Evolutionary conservation across 176 grass and related monocot species (phyloP).

Genomic region (Poa pratensis): DNA sequence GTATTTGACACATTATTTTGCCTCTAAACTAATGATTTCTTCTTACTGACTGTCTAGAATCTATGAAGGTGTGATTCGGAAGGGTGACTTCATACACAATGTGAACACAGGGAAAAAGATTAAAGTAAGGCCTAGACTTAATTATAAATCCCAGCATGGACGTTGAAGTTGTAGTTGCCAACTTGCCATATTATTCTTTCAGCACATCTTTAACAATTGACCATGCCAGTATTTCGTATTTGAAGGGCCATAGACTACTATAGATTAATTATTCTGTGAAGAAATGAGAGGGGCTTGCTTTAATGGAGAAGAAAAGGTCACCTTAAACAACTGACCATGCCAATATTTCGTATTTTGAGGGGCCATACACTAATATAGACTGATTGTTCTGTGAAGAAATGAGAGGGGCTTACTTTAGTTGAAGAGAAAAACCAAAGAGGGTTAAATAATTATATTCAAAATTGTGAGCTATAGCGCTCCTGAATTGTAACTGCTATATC

Average conservation of each 20-base stretch:
- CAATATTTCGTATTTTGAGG: not conserved
- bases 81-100: conserved; percentile 96
- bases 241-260: not conserved
- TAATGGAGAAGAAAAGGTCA: not conserved
- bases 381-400: conserved; percentile 8
- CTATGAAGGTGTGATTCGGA: conserved; percentile 91
- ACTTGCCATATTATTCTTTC: not conserved
- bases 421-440: not conserved
- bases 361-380: not conserved
- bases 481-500: not conserved
- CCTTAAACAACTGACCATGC: not conserved
- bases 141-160: conserved; percentile 15
- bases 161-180: conserved; percentile 11
- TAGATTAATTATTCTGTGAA: conserved; percentile 19
- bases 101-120: conserved; percentile 96
- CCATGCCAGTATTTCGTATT: not conserved
- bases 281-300: not conserved
- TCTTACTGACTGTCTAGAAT: conserved; percentile 62
- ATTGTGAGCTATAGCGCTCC: not conserved
- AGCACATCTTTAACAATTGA: not conserved
- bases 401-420: not conserved
- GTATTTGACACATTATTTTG: conserved; percentile 18
- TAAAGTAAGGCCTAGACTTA: conserved; percentile 64
- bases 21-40: conserved; percentile 35
- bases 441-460: not conserved